These are phyloP conservation scores for Melaleuca quinquenervia DNA, from an alignment of 345 rosid species.

Conservation along the genomic window DNA sequence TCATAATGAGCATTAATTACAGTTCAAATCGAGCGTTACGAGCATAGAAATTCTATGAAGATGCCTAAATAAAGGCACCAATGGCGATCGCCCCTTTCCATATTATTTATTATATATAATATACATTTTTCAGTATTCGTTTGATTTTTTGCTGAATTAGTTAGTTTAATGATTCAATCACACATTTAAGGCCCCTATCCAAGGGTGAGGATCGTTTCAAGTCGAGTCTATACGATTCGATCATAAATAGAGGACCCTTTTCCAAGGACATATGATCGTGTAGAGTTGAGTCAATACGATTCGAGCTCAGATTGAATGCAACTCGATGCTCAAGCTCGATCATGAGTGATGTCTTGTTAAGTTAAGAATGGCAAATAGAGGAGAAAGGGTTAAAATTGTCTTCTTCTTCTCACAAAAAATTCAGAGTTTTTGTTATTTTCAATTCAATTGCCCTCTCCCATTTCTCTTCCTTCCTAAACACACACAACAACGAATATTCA, in stretches of 20 bases:
- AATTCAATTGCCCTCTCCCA: background rate
- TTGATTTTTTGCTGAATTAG: background rate
- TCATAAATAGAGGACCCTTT: too few relatives aligned
- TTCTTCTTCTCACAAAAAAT: background rate
- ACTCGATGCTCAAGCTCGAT: background rate
- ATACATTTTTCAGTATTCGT: background rate
- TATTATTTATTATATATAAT: background rate
- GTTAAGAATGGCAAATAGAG: background rate
- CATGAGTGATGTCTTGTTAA: background rate
- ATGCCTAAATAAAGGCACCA: fast-evolving
- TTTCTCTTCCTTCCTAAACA: background rate
- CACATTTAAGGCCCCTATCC: background rate
- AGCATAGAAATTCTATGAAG: too few relatives aligned
- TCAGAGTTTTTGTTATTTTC: background rate
- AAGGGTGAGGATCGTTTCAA: background rate
- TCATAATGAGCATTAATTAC: background rate
- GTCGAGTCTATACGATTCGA: background rate
- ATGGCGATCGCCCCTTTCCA: background rate
- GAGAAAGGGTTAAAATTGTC: background rate
- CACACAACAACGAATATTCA: too few relatives aligned
- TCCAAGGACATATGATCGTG: background rate
- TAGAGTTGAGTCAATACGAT: background rate
- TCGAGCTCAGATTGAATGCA: background rate
- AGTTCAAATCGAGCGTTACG: background rate
- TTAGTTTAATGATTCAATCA: background rate